Evolutionary conservation across 1,284 basidiomycete species (phyloP).

Genomic region (Mycena sp.): DNA sequence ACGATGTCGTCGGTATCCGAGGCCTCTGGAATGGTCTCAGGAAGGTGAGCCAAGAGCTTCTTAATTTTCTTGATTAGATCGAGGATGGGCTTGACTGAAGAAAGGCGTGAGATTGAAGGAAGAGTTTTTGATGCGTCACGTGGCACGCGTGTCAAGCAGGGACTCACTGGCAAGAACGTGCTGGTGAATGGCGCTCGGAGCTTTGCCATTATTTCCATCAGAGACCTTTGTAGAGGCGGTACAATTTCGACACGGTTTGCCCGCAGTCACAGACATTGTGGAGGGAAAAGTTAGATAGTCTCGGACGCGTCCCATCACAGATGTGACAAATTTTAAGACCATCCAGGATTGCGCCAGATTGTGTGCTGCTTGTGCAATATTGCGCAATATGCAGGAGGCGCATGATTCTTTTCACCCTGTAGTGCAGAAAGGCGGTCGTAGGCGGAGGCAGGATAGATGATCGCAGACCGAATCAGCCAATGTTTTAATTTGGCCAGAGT

Average conservation of each 20-base stretch:
- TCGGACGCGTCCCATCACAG: too few relatives aligned
- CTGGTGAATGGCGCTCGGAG: slow-evolving; percentile 1
- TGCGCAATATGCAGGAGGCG: too few relatives aligned
- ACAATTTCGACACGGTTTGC: not conserved
- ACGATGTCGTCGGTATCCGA: slow-evolving; percentile 14
- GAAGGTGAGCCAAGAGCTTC: not conserved
- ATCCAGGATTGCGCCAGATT: too few relatives aligned
- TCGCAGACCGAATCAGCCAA: too few relatives aligned
- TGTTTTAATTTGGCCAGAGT: too few relatives aligned
- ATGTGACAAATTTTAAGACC: too few relatives aligned
- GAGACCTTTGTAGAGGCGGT: not conserved
- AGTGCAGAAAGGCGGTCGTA: too few relatives aligned
- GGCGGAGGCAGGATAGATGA: too few relatives aligned
- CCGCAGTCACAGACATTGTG: not conserved
- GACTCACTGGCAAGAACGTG: slow-evolving; percentile 1
- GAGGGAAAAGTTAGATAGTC: too few relatives aligned
- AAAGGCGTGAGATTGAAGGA: not conserved
- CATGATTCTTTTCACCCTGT: too few relatives aligned
- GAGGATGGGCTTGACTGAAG: not conserved
- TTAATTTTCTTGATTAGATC: slow-evolving; percentile 8
- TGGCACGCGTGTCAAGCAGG: not conserved
- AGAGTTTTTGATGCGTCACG: not conserved
- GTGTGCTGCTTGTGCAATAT: too few relatives aligned
- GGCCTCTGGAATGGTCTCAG: slow-evolving; percentile 7
- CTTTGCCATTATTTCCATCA: slow-evolving; percentile 2